phyloP scores from a whole-genome alignment of 805 yeast genomes.

The Saccharomycopsis fodiens region DNA sequence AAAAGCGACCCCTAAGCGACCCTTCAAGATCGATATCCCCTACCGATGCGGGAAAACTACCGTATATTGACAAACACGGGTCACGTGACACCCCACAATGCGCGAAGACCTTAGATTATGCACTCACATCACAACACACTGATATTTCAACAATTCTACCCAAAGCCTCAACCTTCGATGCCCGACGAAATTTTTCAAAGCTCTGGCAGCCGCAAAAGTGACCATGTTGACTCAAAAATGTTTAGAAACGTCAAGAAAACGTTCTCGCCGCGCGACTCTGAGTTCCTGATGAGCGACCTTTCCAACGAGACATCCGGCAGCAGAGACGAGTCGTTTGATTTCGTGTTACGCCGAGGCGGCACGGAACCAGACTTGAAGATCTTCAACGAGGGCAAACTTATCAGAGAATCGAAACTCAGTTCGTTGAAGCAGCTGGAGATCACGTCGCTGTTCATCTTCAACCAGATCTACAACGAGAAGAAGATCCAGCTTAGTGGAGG shows the following conservation, averaged over 20 bases:
- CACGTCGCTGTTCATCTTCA: constrained; percentile 14
- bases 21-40: too few species aligned
- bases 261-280: neutral
- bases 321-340: neutral
- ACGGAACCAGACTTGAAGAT: constrained; percentile 4
- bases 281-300: neutral
- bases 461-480: constrained; percentile 15
- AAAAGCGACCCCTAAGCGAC: too few species aligned
- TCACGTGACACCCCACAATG: too few species aligned
- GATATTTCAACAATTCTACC: too few species aligned
- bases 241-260: neutral
- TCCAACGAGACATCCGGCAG: neutral
- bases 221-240: too few species aligned
- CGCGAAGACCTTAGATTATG: too few species aligned
- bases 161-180: neutral
- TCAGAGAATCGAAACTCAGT: constrained; percentile 12
- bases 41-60: too few species aligned
- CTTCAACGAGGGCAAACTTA: constrained; percentile 14
- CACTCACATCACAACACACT: too few species aligned
- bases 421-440: constrained; percentile 14
- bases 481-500: neutral
- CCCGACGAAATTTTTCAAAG: neutral
- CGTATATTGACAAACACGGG: too few species aligned
- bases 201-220: too few species aligned
- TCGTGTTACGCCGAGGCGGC: neutral